A percentile compares a stretch with the other conserved stretches of the same genome.
These are phyloP conservation scores for Turritis glabra DNA, from an alignment of 345 rosid genomes.

Conservation along the genomic window DNA sequence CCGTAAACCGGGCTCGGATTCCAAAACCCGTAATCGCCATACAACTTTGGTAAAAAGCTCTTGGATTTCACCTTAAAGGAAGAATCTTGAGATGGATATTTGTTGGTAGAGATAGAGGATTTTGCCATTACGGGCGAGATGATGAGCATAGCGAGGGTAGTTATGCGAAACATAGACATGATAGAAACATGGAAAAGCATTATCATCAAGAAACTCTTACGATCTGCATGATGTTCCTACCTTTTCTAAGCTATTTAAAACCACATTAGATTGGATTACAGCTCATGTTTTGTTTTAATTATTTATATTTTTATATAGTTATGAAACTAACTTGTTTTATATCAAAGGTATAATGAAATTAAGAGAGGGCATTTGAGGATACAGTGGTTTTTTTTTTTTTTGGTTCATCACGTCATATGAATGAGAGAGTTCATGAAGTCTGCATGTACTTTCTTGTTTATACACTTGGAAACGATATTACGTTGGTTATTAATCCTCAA, in stretches of 20 bases:
- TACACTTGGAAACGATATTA: slow-evolving; percentile 12
- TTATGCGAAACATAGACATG: slow-evolving; percentile 31
- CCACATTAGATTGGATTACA: slow-evolving; percentile 27
- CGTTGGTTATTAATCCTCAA: neutral
- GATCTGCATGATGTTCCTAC: slow-evolving; percentile 36
- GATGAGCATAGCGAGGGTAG: slow-evolving; percentile 17
- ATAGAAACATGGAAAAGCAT: slow-evolving; percentile 31
- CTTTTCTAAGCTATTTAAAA: slow-evolving; percentile 22
- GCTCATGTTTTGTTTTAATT: slow-evolving; percentile 15
- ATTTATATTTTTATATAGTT: neutral
- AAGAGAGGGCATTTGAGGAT: neutral
- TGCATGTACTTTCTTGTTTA: slow-evolving; percentile 31
- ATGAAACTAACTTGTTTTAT: neutral
- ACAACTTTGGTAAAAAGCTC: slow-evolving; percentile 26
- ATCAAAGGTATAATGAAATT: slow-evolving; percentile 7
- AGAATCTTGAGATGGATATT: slow-evolving; percentile 20
- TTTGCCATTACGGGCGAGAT: slow-evolving; percentile 19
- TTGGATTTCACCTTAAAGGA: neutral
- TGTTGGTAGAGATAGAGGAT: slow-evolving; percentile 5
- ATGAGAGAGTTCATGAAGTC: slow-evolving; percentile 28
- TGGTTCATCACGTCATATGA: slow-evolving; percentile 36
- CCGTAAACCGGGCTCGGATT: slow-evolving; percentile 38
- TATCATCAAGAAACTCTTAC: slow-evolving; percentile 11
- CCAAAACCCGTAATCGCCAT: slow-evolving; percentile 42
- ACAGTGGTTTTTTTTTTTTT: neutral